phyloP scores from a whole-genome alignment of 257 asterid species.

The Plantago major region DNA sequence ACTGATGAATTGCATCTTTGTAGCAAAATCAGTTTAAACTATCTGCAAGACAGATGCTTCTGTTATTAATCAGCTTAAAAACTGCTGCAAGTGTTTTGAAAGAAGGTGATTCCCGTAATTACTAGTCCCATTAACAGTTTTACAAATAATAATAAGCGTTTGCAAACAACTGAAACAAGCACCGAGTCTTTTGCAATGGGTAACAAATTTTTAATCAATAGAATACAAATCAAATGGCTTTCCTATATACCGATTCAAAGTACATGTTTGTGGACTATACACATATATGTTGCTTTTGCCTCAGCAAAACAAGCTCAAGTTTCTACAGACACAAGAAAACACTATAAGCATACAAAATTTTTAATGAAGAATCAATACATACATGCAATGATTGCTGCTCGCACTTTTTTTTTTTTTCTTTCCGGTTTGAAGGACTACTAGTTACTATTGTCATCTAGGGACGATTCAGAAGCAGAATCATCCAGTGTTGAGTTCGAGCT shows the following conservation, averaged over 20 bases:
- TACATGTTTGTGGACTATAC: conserved; percentile 37
- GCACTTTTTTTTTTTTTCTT: too few species aligned
- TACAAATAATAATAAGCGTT: background rate
- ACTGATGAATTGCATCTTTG: too few species aligned
- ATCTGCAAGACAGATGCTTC: too few species aligned
- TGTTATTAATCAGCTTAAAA: too few species aligned
- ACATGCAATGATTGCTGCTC: conserved; percentile 3
- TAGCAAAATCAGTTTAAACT: too few species aligned
- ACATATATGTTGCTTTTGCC: conserved; percentile 25
- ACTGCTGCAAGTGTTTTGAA: too few species aligned
- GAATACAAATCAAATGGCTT: conserved; percentile 28
- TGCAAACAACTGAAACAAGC: too few species aligned
- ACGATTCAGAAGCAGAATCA: conserved; percentile 90
- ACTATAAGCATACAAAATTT: conserved; percentile 35
- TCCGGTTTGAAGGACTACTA: background rate
- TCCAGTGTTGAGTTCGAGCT: conserved; percentile 55
- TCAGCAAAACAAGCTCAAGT: conserved; percentile 30
- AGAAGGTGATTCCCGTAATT: too few species aligned
- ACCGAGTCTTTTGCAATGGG: too few species aligned
- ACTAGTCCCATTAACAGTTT: too few species aligned
- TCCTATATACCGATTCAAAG: conserved; percentile 33
- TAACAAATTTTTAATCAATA: background rate
- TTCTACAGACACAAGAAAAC: conserved; percentile 26
- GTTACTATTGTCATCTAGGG: conserved; percentile 59
- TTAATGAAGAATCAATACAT: conserved; percentile 31